These are phyloP conservation scores for Colletotrichum sp. DNA, from an alignment of 2,329 filamentous ascomycete genomes.

Conservation along the genomic window DNA sequence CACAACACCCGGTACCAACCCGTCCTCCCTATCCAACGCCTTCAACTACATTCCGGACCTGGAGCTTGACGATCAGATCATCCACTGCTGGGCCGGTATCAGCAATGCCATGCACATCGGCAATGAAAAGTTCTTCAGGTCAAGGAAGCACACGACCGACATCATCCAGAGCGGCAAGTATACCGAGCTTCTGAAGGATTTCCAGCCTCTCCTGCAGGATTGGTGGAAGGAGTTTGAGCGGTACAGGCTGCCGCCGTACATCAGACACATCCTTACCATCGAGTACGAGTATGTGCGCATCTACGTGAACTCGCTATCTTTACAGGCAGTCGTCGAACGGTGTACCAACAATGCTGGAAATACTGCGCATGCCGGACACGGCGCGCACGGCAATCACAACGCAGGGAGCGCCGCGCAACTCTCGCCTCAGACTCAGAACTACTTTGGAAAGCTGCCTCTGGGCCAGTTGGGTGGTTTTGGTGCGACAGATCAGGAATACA, in stretches of 20 bases:
- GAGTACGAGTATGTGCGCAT: slow-evolving; percentile 96
- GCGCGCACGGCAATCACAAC: slow-evolving; percentile 35
- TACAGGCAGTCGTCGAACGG: slow-evolving; percentile 94
- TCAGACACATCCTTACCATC: slow-evolving; percentile 81
- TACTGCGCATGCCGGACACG: slow-evolving; percentile 33
- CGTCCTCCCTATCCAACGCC: slow-evolving; percentile 58
- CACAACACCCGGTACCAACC: slow-evolving; percentile 65
- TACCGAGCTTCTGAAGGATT: slow-evolving; percentile 78
- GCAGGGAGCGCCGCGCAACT: slow-evolving; percentile 48
- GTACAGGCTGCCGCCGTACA: slow-evolving; percentile 71
- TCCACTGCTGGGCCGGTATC: slow-evolving; percentile 94
- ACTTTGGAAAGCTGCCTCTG: slow-evolving; percentile 68
- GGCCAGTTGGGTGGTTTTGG: slow-evolving; percentile 69
- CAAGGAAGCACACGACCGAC: slow-evolving; percentile 84
- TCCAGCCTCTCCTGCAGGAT: slow-evolving; percentile 76
- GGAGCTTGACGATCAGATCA: slow-evolving; percentile 72
- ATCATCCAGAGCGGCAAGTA: slow-evolving; percentile 89
- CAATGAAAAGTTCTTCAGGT: slow-evolving; percentile 87
- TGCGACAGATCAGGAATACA: slow-evolving; percentile 72
- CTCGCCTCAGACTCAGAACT: slow-evolving; percentile 69
- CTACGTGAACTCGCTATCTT: slow-evolving; percentile 90
- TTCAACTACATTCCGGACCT: slow-evolving; percentile 73
- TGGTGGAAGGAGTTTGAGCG: slow-evolving; percentile 86
- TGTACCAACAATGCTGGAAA: slow-evolving; percentile 77
- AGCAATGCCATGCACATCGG: slow-evolving; percentile 91